Conservation (phyloP, 2,329 filamentous ascomycete species). For the Fusarium udum region DNA sequence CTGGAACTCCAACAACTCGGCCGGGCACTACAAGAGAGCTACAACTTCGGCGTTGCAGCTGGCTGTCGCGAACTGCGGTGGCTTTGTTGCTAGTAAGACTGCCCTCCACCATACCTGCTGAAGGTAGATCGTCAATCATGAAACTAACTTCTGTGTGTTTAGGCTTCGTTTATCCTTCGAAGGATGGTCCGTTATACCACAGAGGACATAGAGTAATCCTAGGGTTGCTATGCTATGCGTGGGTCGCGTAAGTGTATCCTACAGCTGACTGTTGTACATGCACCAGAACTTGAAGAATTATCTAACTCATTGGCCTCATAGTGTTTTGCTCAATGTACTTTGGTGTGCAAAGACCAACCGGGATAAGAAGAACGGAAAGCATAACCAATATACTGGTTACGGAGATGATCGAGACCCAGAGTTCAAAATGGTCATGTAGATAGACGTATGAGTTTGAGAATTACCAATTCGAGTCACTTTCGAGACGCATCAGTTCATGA, state of each 20-base stretch:
- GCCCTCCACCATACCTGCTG: accelerated
- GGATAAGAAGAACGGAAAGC: not conserved
- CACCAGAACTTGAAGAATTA: not conserved
- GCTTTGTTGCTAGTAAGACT: not conserved
- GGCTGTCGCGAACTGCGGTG: not conserved
- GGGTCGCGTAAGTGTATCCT: not conserved
- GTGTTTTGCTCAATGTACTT: not conserved
- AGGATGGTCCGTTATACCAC: not conserved
- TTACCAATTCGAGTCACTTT: not conserved
- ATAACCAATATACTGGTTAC: not conserved
- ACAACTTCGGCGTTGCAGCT: slow-evolving; percentile 63
- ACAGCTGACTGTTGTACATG: not conserved
- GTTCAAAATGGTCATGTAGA: not conserved
- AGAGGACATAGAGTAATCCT: not conserved
- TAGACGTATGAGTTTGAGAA: not conserved
- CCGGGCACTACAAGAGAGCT: slow-evolving; percentile 75
- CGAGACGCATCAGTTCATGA: accelerated
- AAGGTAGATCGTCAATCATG: not conserved
- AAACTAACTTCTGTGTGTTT: not conserved
- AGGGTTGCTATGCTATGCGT: not conserved
- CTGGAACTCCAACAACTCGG: slow-evolving; percentile 75
- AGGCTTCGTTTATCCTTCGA: not conserved
- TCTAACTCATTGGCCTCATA: not conserved
- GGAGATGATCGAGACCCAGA: not conserved
- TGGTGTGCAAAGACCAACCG: not conserved